Conservation (phyloP, 345 rosid species). For the Salix suchowensis region DNA sequence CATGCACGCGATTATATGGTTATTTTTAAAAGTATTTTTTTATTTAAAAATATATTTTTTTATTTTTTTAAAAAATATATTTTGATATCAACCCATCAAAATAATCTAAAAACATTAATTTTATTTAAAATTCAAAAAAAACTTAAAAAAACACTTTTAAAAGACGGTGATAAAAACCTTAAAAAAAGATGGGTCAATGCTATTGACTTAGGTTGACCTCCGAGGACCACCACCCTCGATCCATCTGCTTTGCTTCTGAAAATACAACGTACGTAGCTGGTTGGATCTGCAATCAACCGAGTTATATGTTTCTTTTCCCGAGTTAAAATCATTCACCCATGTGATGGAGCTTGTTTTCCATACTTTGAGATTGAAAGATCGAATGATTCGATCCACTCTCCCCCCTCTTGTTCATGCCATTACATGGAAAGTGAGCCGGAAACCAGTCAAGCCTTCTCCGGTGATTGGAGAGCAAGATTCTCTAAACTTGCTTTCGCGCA, state of each 20-base stretch:
- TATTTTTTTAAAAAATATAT: too few species aligned
- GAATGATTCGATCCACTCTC: background rate
- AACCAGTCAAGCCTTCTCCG: background rate
- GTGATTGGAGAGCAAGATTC: constrained; percentile 29
- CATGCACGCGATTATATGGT: background rate
- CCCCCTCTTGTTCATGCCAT: background rate
- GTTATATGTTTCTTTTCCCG: background rate
- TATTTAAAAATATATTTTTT: too few species aligned
- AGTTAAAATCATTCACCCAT: background rate
- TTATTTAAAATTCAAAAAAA: too few species aligned
- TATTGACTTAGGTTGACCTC: too few species aligned
- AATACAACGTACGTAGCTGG: background rate
- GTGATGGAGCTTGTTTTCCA: background rate
- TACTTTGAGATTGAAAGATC: background rate
- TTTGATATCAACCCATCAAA: too few species aligned
- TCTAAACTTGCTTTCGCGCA: constrained; percentile 25
- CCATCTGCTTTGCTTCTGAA: too few species aligned
- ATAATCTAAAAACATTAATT: too few species aligned
- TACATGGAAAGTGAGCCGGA: constrained; percentile 9
- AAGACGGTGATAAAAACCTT: too few species aligned
- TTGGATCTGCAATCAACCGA: background rate
- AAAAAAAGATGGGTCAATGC: too few species aligned
- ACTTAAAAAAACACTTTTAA: too few species aligned
- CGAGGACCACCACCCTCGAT: too few species aligned
- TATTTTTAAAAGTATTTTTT: too few species aligned